Base-by-base conservation (phyloP, 306 rosid genomes). In the Rubus idaeus region DNA sequence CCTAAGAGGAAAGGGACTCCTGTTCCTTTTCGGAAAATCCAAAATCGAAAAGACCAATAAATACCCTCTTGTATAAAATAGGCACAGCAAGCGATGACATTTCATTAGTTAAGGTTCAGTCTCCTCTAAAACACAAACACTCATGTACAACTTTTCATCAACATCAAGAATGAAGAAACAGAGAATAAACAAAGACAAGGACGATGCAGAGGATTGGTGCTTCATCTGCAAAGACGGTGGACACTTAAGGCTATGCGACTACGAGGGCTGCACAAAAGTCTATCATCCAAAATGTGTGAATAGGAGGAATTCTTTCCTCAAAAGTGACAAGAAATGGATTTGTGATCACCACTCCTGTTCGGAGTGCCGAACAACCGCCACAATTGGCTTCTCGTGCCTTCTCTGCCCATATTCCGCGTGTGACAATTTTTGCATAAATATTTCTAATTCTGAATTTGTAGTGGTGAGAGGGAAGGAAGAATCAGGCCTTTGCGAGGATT, bases 321-420 rank as follows among this genome's bases (percentile, higher is more conserved):
- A 23, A 8, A 62, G 3, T 8, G 78, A 11, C 37, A 41, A 78
- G 16, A 23, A 45, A 4, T 90, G 89, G 96, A 20, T 50, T 70
- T 90, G 97, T 68, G 86, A 93, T 80, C 51, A 89, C 41, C 98
- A 93, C 86, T 73, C 5, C 69, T 93, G 98, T 85, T 55, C 5
- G n/a, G 10, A 1, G 11, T 93, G 98, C 81, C 49, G 47, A 0
- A 77, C 47, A 2, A 71, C 50, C 6, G 70, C 75, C 56, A 1
- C 6, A 7, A 17, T 89, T 0, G 78, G 66, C 74, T 87, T 83
- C 68, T 62, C 67, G 53, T 91, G 98, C 77, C 65, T 91, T 72
- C 81, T 89, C 65, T 93, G 96, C 75, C 88, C 89, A 76, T 57
- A 51, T 23, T 81, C 91, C 16, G 50, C 84, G 41, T 93, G 96